These are phyloP conservation scores for Xylaria sp. DNA, from an alignment of 2,329 filamentous ascomycete species.

Conservation along the genomic window DNA sequence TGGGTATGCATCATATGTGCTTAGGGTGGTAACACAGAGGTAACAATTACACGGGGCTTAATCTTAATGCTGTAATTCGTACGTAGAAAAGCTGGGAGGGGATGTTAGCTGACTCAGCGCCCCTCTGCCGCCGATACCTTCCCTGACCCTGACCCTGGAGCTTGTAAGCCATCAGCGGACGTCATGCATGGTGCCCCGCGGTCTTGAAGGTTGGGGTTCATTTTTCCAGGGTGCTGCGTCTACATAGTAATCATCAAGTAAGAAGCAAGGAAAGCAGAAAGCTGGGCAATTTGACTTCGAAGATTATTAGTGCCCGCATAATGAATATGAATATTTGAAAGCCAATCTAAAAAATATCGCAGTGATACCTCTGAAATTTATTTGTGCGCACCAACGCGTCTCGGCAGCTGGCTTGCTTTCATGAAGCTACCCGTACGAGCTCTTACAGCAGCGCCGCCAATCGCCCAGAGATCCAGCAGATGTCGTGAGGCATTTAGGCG, in stretches of 20 bases:
- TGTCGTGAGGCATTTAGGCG: slow-evolving; percentile 31
- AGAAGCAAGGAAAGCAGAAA: background rate
- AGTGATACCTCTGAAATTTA: background rate
- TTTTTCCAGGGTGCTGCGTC: background rate
- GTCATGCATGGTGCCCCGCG: slow-evolving; percentile 29
- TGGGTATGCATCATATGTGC: too few relatives aligned
- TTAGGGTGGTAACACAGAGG: too few relatives aligned
- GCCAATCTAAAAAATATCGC: background rate
- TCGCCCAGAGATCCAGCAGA: slow-evolving; percentile 11
- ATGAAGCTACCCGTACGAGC: slow-evolving; percentile 27
- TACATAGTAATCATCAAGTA: background rate
- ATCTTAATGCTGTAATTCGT: too few relatives aligned
- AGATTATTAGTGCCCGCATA: background rate
- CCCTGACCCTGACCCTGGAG: background rate
- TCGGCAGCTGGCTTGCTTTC: slow-evolving; percentile 5
- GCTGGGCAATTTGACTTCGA: background rate
- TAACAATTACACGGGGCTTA: too few relatives aligned
- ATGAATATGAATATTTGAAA: slow-evolving; percentile 8
- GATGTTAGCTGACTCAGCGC: background rate
- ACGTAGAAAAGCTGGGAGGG: too few relatives aligned
- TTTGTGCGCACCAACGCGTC: background rate
- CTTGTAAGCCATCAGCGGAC: background rate
- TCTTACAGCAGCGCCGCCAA: slow-evolving; percentile 16
- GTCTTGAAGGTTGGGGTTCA: slow-evolving; percentile 8
- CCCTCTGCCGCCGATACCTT: background rate